phyloP scores from a whole-genome alignment of 2,329 filamentous ascomycete species.

The Colletotrichum abscissum region DNA sequence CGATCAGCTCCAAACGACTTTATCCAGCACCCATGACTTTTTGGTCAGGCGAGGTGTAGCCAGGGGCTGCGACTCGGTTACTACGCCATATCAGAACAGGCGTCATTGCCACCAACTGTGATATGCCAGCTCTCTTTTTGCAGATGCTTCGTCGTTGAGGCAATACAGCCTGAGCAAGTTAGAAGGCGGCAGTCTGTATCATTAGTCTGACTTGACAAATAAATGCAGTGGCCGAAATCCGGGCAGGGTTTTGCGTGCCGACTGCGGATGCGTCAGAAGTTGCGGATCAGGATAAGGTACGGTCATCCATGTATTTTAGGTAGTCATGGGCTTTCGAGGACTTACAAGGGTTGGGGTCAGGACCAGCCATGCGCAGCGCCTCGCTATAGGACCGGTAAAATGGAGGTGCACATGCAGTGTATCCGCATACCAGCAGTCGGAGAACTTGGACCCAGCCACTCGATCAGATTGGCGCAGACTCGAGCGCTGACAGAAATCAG shows the following conservation, averaged over 20 bases:
- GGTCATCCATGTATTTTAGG: conserved; percentile 35
- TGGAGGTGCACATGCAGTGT: conserved; percentile 30
- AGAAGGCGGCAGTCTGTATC: not conserved
- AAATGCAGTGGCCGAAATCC: not conserved
- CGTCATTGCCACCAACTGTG: not conserved
- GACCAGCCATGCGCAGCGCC: conserved; percentile 46
- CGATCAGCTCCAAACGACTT: not conserved
- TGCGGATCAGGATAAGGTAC: not conserved
- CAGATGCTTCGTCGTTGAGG: not conserved
- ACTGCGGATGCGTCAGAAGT: not conserved
- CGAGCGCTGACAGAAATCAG: not conserved
- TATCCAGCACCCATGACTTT: not conserved
- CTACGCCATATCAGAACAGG: no score
- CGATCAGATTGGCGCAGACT: not conserved
- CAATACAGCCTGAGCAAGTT: not conserved
- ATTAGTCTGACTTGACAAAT: not conserved
- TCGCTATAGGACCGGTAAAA: conserved; percentile 47
- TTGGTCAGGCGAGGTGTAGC: not conserved
- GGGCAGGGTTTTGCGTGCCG: not conserved
- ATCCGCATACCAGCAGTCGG: conserved; percentile 7
- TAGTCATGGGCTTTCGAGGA: conserved; percentile 21
- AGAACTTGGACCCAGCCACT: not conserved
- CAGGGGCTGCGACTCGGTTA: not conserved
- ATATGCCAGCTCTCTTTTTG: not conserved
- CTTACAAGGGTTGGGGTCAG: conserved; percentile 39